phyloP scores from a whole-genome alignment of 1,284 basidiomycete genomes.

The Naganishia cerealis region DNA sequence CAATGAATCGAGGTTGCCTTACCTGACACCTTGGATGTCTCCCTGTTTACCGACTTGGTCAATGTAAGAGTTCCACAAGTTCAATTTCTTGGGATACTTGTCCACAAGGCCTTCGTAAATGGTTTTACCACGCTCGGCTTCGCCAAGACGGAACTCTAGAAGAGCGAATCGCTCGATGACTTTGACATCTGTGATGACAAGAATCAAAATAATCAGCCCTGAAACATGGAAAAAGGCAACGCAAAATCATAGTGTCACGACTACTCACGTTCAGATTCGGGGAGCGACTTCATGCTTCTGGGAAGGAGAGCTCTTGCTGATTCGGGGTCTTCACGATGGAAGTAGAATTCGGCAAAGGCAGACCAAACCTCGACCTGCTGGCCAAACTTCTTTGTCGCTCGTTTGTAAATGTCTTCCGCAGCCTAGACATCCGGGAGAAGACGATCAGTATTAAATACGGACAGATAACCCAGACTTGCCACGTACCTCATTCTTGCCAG shows the following conservation, averaged over 20 bases:
- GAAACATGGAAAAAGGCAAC: neutral
- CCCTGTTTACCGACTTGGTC: conserved; percentile 84
- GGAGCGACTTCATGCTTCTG: conserved; percentile 84
- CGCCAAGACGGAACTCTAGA: conserved; percentile 90
- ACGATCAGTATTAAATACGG: neutral
- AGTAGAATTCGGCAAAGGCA: conserved; percentile 73
- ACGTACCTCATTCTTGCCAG: conserved; percentile 74
- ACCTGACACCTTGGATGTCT: conserved; percentile 75
- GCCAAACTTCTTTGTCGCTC: conserved; percentile 88
- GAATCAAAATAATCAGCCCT: neutral
- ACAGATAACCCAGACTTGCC: neutral
- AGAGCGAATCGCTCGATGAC: conserved; percentile 92
- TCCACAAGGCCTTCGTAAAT: conserved; percentile 96
- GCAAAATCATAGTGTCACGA: too few relatives aligned
- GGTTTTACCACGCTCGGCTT: conserved; percentile 89
- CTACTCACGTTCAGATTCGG: conserved; percentile 84
- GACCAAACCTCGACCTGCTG: conserved; percentile 90
- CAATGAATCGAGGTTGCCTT: conserved; percentile 38
- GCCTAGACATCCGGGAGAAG: conserved; percentile 59
- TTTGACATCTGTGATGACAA: conserved; percentile 70
- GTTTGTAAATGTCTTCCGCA: conserved; percentile 81
- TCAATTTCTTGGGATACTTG: conserved; percentile 88
- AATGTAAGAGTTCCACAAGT: conserved; percentile 94
- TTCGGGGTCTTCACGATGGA: conserved; percentile 70
- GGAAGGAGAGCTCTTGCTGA: conserved; percentile 83